These are phyloP conservation scores for Russula vinacea DNA, from an alignment of 768 basidiomycete genomes.

Conservation along the genomic window DNA sequence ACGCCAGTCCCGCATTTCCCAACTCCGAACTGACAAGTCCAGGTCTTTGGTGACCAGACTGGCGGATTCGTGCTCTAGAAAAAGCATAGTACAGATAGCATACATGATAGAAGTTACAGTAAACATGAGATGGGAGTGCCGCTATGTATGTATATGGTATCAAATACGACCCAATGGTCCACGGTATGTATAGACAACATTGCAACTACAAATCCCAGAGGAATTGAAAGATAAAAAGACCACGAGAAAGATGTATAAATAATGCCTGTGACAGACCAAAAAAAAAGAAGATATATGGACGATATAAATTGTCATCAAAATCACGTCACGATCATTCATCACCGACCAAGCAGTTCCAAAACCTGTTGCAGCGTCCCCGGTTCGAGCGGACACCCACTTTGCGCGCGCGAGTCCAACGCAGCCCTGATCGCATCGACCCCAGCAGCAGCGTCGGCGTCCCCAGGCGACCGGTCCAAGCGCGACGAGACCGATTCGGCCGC, in stretches of 20 bases:
- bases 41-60: neutral
- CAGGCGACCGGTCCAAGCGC: conserved; percentile 13
- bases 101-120: conserved; percentile 26
- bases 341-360: conserved; percentile 20
- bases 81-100: conserved; percentile 25
- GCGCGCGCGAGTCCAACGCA: conserved; percentile 10
- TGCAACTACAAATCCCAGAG: conserved; percentile 21
- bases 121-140: conserved; percentile 19
- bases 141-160: conserved; percentile 26
- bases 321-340: conserved; percentile 12
- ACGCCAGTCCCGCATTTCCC: neutral
- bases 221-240: neutral
- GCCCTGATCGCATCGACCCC: conserved; percentile 13
- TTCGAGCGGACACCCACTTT: conserved; percentile 22
- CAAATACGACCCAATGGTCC: conserved; percentile 27
- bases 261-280: conserved; percentile 6
- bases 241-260: conserved; percentile 15
- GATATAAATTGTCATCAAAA: neutral
- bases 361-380: conserved; percentile 21
- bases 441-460: neutral
- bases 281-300: neutral
- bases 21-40: neutral
- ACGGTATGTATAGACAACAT: conserved; percentile 27
- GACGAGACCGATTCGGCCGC: conserved; percentile 36
- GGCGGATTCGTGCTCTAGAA: neutral